Evolutionary conservation across 1,139 yeast genomes (phyloP).

Genomic region (Suhomyces guaymorum): DNA sequence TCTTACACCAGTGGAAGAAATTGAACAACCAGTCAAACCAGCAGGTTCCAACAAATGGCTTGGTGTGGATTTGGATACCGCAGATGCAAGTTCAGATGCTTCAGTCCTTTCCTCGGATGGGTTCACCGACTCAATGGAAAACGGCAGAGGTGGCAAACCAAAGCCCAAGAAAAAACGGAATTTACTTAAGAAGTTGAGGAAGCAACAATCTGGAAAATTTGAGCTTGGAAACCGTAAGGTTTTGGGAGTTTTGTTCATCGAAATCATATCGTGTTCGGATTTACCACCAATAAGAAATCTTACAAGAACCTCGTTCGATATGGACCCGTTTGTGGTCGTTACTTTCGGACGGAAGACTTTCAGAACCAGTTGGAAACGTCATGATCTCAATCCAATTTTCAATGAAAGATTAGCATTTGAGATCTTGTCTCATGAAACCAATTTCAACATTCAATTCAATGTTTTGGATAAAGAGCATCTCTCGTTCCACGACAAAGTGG

Average conservation of each 20-base stretch:
- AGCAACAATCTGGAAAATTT: conserved; percentile 18
- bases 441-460: conserved; percentile 65
- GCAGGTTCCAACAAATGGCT: conserved; percentile 1
- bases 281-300: conserved; percentile 66
- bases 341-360: conserved; percentile 88
- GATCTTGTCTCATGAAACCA: conserved; percentile 62
- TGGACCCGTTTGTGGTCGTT: conserved; percentile 95
- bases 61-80: conserved; percentile 8
- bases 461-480: conserved; percentile 84
- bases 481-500: conserved; percentile 82
- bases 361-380: conserved; percentile 83
- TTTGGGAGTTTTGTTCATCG: conserved; percentile 74
- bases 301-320: conserved; percentile 76
- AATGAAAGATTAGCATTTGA: conserved; percentile 83
- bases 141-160: too few species aligned
- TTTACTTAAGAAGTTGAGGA: conserved; percentile 6
- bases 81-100: conserved; percentile 23
- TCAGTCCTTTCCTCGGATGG: conserved; percentile 21
- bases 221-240: conserved; percentile 46
- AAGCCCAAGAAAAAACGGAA: conserved; percentile 10
- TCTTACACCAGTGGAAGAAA: too few species aligned
- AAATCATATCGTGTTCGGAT: conserved; percentile 69
- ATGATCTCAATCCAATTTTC: conserved; percentile 78
- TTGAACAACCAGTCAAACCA: too few species aligned
- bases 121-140: conserved; percentile 3